Evolutionary conservation across 805 yeast genomes (phyloP).

Genomic region (Metahyphopichia silvanorum): DNA sequence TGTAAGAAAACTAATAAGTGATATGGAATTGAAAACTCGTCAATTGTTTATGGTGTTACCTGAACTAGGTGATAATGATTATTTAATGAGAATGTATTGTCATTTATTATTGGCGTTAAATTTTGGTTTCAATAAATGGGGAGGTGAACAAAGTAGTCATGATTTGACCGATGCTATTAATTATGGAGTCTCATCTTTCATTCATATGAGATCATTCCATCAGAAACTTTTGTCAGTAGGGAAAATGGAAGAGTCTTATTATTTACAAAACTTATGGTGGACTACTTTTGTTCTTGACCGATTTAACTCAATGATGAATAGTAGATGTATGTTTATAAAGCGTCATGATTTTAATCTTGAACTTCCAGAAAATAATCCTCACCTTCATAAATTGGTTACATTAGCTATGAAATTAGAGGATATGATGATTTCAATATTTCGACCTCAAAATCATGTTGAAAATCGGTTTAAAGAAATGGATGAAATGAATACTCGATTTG

Average conservation of each 20-base stretch:
- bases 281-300: constrained; percentile 16
- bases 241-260: constrained; percentile 9
- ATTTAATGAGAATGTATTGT: constrained; percentile 13
- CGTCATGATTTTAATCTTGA: constrained; percentile 31
- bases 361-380: constrained; percentile 21
- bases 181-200: constrained; percentile 14
- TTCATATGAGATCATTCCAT: constrained; percentile 15
- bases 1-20: constrained; percentile 7
- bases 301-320: constrained; percentile 19
- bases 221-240: constrained; percentile 7
- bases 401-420: constrained; percentile 22
- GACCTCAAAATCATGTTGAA: constrained; percentile 10
- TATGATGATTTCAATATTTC: constrained; percentile 19
- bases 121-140: constrained; percentile 16
- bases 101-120: constrained; percentile 15
- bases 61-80: constrained; percentile 19
- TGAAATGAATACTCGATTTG: background rate
- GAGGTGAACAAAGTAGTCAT: constrained; percentile 19
- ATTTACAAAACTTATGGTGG: constrained; percentile 17
- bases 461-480: background rate
- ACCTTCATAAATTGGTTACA: constrained; percentile 23
- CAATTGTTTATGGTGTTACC: constrained; percentile 18
- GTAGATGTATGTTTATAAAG: constrained; percentile 24
- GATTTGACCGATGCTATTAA: constrained; percentile 16
- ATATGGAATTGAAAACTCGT: constrained; percentile 16